These are phyloP conservation scores for Perilla frutescens DNA, from an alignment of 257 asterid species.

Conservation along the genomic window DNA sequence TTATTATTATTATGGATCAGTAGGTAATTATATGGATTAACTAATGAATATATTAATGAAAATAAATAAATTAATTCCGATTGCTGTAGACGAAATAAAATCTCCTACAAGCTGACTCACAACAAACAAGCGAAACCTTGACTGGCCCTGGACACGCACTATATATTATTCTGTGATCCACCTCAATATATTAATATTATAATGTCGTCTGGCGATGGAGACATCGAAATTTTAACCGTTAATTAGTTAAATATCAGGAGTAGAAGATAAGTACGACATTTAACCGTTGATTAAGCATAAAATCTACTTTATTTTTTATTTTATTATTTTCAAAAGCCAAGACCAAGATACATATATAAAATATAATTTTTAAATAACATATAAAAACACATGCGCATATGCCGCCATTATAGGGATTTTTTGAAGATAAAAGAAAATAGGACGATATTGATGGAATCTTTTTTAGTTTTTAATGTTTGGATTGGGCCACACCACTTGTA, in stretches of 20 bases:
- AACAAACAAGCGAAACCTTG: too few relatives aligned
- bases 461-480: not conserved
- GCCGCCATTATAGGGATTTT: conserved; percentile 31
- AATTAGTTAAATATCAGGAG: not conserved
- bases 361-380: conserved; percentile 17
- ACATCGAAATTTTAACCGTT: not conserved
- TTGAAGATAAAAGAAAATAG: not conserved
- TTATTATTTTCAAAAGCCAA: not conserved
- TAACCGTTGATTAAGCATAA: conserved; percentile 25
- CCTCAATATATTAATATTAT: not conserved
- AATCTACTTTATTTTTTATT: not conserved
- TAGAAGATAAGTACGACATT: not conserved
- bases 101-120: too few relatives aligned
- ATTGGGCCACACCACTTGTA: not conserved
- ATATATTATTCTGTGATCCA: not conserved
- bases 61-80: too few relatives aligned
- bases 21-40: too few relatives aligned
- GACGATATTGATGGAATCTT: conserved; percentile 26
- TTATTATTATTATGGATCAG: too few relatives aligned
- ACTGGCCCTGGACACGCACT: not conserved
- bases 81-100: too few relatives aligned
- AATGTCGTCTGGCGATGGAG: conserved; percentile 23
- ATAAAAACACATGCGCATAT: conserved; percentile 10
- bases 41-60: too few relatives aligned
- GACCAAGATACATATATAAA: not conserved